phyloP scores from a whole-genome alignment of 2,329 filamentous ascomycete species.

The Fusarium pseudocircinatum region DNA sequence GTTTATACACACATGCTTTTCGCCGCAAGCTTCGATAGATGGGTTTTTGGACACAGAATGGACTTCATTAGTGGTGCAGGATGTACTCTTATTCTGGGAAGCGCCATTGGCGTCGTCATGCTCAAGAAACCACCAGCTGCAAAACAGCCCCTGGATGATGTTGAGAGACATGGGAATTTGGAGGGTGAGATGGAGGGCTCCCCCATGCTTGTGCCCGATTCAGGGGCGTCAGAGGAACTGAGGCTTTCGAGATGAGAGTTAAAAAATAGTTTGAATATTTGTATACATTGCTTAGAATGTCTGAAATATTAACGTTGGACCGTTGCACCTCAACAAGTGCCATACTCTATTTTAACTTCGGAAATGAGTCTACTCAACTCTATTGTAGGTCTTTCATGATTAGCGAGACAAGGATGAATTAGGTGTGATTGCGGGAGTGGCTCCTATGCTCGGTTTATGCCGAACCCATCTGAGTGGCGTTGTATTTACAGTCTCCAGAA shows the following conservation, averaged over 20 bases:
- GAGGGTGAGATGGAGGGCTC: slow-evolving; percentile 49
- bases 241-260: slow-evolving; percentile 24
- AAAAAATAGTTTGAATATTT: neutral
- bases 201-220: slow-evolving; percentile 52
- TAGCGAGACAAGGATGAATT: neutral
- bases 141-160: slow-evolving; percentile 42
- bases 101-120: slow-evolving; percentile 61
- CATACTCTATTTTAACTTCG: neutral
- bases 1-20: slow-evolving; percentile 68
- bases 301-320: neutral
- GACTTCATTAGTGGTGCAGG: slow-evolving; percentile 59
- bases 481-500: neutral
- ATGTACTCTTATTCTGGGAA: slow-evolving; percentile 63
- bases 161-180: slow-evolving; percentile 47
- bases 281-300: neutral
- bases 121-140: slow-evolving; percentile 51
- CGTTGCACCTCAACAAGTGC: neutral
- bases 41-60: slow-evolving; percentile 63
- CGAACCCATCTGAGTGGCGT: neutral
- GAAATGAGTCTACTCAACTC: neutral
- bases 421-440: too few relatives aligned
- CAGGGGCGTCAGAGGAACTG: slow-evolving; percentile 40
- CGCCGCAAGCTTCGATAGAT: slow-evolving; percentile 62
- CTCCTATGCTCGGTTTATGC: neutral
- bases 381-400: too few relatives aligned